Percentiles rank a stretch among this genome's conserved stretches.
These are phyloP conservation scores for Lasiosphaeria hispida DNA, from an alignment of 495 filamentous ascomycete species.

Conservation along the genomic window DNA sequence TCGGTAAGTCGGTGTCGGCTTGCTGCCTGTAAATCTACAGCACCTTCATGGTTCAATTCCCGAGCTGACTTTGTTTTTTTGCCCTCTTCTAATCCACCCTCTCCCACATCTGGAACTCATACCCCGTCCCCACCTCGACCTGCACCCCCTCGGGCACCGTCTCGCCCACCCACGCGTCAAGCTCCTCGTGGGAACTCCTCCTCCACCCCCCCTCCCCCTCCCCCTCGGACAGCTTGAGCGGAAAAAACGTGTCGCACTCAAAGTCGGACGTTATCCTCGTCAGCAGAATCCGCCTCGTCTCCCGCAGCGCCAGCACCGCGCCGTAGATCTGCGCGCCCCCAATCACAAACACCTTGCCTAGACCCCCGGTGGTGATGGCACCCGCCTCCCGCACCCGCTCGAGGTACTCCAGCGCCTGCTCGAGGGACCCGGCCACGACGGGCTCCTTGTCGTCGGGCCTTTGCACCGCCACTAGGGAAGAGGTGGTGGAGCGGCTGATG, in stretches of 20 bases:
- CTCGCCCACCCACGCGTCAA: conserved; percentile 60
- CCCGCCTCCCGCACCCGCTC: conserved; percentile 25
- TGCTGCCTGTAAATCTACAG: too few relatives aligned
- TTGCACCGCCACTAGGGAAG: conserved; percentile 1
- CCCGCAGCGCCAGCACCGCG: conserved; percentile 54
- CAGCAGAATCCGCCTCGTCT: conserved; percentile 56
- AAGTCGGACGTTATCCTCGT: conserved; percentile 63
- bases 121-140: conserved; percentile 57
- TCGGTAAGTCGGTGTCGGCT: too few relatives aligned
- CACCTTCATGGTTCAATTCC: too few relatives aligned
- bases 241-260: conserved; percentile 90
- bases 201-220: conserved; percentile 42
- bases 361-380: background rate
- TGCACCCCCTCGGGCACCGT: conserved; percentile 47
- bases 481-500: conserved; percentile 38
- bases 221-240: conserved; percentile 51
- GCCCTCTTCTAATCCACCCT: conserved; percentile 28
- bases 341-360: conserved; percentile 74
- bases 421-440: conserved; percentile 46
- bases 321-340: conserved; percentile 85
- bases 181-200: conserved; percentile 45
- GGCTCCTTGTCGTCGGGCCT: background rate
- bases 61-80: too few relatives aligned
- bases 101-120: conserved; percentile 67
- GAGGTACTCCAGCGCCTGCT: conserved; percentile 53